Conservation (phyloP, 164 flowering plant genomes). For the Berberis vulgaris region DNA sequence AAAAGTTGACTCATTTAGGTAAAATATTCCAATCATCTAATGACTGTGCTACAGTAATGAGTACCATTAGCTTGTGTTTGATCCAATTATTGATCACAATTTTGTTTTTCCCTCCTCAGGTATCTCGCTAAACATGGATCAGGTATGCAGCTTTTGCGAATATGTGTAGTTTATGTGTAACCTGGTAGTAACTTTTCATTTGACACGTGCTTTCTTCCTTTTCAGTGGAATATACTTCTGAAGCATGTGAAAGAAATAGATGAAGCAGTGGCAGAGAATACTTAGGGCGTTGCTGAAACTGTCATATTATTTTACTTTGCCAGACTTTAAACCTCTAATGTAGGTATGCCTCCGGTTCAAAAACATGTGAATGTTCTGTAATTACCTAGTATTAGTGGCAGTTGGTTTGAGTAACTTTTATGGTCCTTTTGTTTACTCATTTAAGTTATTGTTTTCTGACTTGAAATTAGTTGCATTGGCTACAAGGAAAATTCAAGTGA, state of each 20-base stretch:
- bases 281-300: constrained; percentile 15
- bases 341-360: too few species aligned
- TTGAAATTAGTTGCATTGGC: too few species aligned
- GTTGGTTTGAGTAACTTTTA: too few species aligned
- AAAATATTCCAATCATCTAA: not conserved
- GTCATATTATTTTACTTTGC: too few species aligned
- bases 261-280: constrained; percentile 38
- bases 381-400: too few species aligned
- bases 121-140: constrained; percentile 44
- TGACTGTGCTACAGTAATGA: not conserved
- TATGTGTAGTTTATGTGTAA: not conserved
- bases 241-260: constrained; percentile 35
- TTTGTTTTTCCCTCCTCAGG: constrained; percentile 5
- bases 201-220: not conserved
- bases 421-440: too few species aligned
- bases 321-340: too few species aligned
- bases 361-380: too few species aligned
- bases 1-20: too few species aligned
- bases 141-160: constrained; percentile 26
- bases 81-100: not conserved
- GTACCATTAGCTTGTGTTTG: not conserved
- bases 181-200: not conserved
- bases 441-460: too few species aligned
- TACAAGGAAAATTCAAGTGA: too few species aligned
- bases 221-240: constrained; percentile 30